Evolutionary conservation across 1,284 basidiomycete genomes (phyloP), one percentile per base, ranked within the genome.

Genomic region (Ustilago sp.): DNA sequence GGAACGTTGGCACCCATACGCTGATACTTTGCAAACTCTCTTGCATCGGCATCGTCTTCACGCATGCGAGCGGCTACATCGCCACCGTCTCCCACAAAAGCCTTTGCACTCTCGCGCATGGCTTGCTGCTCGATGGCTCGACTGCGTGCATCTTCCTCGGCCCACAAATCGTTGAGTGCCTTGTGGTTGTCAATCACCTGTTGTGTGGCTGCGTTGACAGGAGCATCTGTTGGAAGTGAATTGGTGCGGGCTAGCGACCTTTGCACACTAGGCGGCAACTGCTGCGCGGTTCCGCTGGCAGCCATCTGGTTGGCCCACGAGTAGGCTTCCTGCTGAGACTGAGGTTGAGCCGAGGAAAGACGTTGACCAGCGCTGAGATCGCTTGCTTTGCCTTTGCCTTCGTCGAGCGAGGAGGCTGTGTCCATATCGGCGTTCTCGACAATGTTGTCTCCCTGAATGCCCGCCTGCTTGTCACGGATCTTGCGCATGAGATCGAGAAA

Each of bases 401-500:
- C 69, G 38, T 65, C 65, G 59, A 71, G 63, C 28, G 47, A 32
- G 12, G 52, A 23, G 11, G 59, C n/a, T 13, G 32, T 34, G 12
- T 59, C 50, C 19, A 54, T 56, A 28, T 68, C 59, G 32, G 66
- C 67, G 9, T 55, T 76, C 31, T 80, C 79, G 55, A 95, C 91
- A 86, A 95, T 91, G 61, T 92, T 88, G 82, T 93, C 91, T 19
- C 92, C 94, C 65, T 94, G 90, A 1, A 97, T 92, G 9, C 92
- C 90, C n/a, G 95, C 90, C 79, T 93, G 90, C 13, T 91, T 90
- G 85, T 95, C 93, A 31, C 94, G 89, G 50, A 98, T 87, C 80
- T 93, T 91, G 60, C 90, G 90, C 92, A 98, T 95, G 34, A 98
- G 89, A 19, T 89, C 89, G 88, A 98, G 89, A 85, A 98, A 98